A percentile compares a stretch with the other conserved stretches of the same genome.
Conservation (phyloP, 768 basidiomycete genomes). For the Suillus variegatus region DNA sequence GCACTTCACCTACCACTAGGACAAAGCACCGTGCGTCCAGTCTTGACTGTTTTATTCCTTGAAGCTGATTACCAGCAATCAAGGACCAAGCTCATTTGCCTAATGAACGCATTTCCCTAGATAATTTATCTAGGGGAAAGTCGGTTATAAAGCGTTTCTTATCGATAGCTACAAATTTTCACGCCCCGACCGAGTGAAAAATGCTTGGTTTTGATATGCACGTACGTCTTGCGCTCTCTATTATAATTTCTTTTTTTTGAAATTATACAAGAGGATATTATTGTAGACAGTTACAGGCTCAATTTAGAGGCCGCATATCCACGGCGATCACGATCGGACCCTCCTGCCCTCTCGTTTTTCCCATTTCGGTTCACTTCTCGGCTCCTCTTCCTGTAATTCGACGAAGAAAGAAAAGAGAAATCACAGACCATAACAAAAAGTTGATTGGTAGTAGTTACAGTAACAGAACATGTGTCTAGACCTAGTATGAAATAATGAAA, state of each 20-base stretch:
- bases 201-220: not conserved
- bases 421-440: too few species aligned
- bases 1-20: constrained; percentile 95
- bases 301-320: too few species aligned
- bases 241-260: not conserved
- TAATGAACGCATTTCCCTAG: constrained; percentile 87
- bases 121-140: constrained; percentile 79
- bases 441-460: too few species aligned
- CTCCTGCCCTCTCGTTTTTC: too few species aligned
- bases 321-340: too few species aligned
- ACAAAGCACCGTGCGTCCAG: constrained; percentile 73
- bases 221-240: not conserved
- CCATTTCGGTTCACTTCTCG: too few species aligned
- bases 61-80: not conserved
- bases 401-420: too few species aligned
- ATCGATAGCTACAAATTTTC: constrained; percentile 24
- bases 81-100: constrained; percentile 92
- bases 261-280: not conserved
- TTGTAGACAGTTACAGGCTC: not conserved
- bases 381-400: too few species aligned
- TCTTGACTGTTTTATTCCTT: constrained; percentile 3
- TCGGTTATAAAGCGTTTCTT: constrained; percentile 77
- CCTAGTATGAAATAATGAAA: too few species aligned
- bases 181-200: not conserved
- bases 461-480: too few species aligned